Base-by-base conservation (phyloP, 768 basidiomycete genomes). In the Sporobolomyces pararoseus region DNA sequence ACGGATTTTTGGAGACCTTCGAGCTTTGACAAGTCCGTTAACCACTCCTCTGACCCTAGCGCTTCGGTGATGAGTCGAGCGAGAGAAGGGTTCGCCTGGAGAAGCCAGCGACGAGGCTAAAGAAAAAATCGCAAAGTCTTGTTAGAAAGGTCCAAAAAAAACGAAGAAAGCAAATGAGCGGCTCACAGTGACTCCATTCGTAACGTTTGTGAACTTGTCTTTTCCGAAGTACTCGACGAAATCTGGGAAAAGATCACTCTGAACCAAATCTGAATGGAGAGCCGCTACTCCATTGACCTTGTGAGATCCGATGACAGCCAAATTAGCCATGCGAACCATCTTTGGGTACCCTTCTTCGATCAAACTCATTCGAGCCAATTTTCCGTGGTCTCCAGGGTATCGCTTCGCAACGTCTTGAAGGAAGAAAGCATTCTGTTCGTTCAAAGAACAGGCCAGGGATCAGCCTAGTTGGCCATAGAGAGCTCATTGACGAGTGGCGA, bases 251-350 rank as follows among this genome's bases (percentile, higher is more conserved):
- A 83, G 77, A 37, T 79, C 78, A 10, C 21, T 3, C 79, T 83
- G 84, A 61, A 98, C 89, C 51, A 98, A 85, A 63, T 91, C 88
- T 68, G 88, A 89, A 83, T 98, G 96, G 32, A 98, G 83, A 85
- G 93, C 95, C 14, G 96, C 95, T 19, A 98, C 96, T 77, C 96
- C 95, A 75, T 99, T 99, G 76, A 93, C 89, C 78, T 87, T 89
- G 75, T 87, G 85, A 76, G 88, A 89, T 12, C 79, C 92, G 68
- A 97, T 88, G 79, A 88, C 88, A 23, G 96, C 96, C 31, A 99
- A 82, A 80, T 89, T 87, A 13, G 92, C 91, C 90, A 93, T 93
- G 71, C 91, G 84, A n/a, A 66, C 51, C 13, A 23, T 4, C 55
- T 67, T 42, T 10, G 47, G 57, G 21, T 34, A 55, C 12, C 65